Evolutionary conservation across 768 basidiomycete genomes (phyloP), one percentile per base, ranked within the genome.

Genomic region (Botryobasidium botryosum): DNA sequence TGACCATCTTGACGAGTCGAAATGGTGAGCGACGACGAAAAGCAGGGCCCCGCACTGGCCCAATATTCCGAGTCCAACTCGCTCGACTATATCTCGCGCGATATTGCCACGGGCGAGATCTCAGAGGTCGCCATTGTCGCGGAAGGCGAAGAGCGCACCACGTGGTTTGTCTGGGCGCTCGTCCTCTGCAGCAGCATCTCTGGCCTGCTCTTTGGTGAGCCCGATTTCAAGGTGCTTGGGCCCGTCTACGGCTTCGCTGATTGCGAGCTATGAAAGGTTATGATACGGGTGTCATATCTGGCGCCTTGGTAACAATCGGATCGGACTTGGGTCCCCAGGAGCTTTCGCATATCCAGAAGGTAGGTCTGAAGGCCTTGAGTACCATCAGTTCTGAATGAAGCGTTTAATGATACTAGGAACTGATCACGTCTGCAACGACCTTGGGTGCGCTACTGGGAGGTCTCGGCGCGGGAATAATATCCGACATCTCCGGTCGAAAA

Each of bases 281-380:
- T 53, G 81, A 85, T 55, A 85, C 81, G 7, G 80, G 80, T 35
- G 75, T 80, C 29, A 77, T 85, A 20, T 81, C 79, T 44, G 82
- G 82, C 23, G 77, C 81, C n/a, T 66, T 85, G 27, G 78, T 83
- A 20, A 75, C 72, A 7, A 82, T 85, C 45, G 69, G 73, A 0
- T 62, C 66, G 4, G 79, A 82, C 53, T 64, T 85, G 32, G 77
- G 78, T 3, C 69, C 75, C 5, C 56, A 62, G 7, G 57, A 56
- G 8, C 62, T 83, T 18, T 72, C 75, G 2, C 64, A 73, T 50
- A 65, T 68, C 28, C 75, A 84, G 57, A 79, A 80, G 66, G 79
- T 74, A 25, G 32, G 57, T 28, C 3, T 17, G 21, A 43, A n/a
- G n/a, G 27, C 20, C 28, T 26, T 23, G 5, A 39, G 35, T 44